Percentiles rank a stretch among this genome's conserved stretches.
These are phyloP conservation scores for Hypomyces perniciosus DNA, from an alignment of 2,329 filamentous ascomycete species.

Conservation along the genomic window DNA sequence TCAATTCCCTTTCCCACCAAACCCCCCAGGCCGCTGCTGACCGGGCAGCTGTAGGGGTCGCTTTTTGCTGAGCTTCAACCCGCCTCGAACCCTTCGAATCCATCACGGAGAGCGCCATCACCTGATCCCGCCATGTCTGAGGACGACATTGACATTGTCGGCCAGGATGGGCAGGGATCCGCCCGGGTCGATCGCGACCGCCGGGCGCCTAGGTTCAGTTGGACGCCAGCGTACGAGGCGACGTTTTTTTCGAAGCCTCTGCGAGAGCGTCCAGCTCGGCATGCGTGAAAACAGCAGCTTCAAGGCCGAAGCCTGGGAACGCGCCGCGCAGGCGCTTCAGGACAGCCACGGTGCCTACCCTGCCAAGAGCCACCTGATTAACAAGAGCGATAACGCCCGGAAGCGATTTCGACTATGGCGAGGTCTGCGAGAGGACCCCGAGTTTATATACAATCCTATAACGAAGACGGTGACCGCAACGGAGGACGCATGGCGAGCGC, in stretches of 20 bases:
- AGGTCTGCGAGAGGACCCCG: constrained; percentile 50
- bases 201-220: constrained; percentile 51
- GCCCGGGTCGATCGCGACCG: constrained; percentile 33
- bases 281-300: constrained; percentile 54
- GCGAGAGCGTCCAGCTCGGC: constrained; percentile 52
- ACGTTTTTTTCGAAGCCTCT: constrained; percentile 56
- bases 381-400: constrained; percentile 58
- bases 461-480: constrained; percentile 48
- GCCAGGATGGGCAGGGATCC: constrained; percentile 28
- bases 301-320: constrained; percentile 56
- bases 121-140: constrained; percentile 28
- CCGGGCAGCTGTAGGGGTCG: constrained; percentile 9
- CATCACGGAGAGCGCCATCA: not conserved
- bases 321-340: constrained; percentile 48
- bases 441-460: constrained; percentile 48
- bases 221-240: constrained; percentile 52
- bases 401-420: constrained; percentile 59
- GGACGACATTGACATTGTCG: constrained; percentile 33
- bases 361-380: constrained; percentile 57
- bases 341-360: constrained; percentile 51
- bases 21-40: constrained; percentile 7
- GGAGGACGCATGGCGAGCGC: constrained; percentile 51
- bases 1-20: constrained; percentile 1
- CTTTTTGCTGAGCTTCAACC: constrained; percentile 1
- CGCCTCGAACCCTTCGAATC: not conserved